These are phyloP conservation scores for Panellus pusillus DNA, from an alignment of 768 basidiomycete genomes.

Conservation along the genomic window DNA sequence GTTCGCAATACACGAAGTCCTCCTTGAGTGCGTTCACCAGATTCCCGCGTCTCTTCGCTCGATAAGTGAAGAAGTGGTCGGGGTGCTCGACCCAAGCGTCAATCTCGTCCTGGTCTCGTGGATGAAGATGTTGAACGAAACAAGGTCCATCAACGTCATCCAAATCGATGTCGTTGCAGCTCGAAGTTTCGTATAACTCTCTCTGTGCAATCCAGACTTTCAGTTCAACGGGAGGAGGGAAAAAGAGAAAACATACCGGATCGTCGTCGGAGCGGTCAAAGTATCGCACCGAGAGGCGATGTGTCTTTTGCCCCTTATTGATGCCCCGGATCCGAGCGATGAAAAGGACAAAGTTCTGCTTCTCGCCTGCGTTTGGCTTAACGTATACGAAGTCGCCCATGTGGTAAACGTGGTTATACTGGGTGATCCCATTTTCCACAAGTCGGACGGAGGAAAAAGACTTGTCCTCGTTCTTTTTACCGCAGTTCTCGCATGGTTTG, in stretches of 20 bases:
- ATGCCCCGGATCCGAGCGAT: constrained; percentile 60
- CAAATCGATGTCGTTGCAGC: constrained; percentile 30
- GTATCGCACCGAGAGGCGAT: constrained; percentile 31
- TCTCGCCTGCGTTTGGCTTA: constrained; percentile 28
- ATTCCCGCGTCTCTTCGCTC: constrained; percentile 22
- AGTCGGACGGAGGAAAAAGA: constrained; percentile 25
- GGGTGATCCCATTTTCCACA: constrained; percentile 36
- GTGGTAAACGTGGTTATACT: constrained; percentile 53
- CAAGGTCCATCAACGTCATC: constrained; percentile 54
- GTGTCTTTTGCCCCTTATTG: constrained; percentile 25
- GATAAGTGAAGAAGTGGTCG: constrained; percentile 61
- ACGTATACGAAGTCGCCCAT: constrained; percentile 63
- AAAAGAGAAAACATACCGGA: not conserved
- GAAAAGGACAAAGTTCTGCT: constrained; percentile 33
- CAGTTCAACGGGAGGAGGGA: not conserved
- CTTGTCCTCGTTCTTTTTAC: constrained; percentile 30
- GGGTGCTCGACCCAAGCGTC: constrained; percentile 51
- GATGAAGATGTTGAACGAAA: constrained; percentile 40
- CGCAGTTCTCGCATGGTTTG: constrained; percentile 52
- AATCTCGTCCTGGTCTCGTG: constrained; percentile 31
- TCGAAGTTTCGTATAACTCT: constrained; percentile 42
- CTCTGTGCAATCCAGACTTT: constrained; percentile 30
- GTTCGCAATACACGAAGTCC: constrained; percentile 37
- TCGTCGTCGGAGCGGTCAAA: constrained; percentile 39
- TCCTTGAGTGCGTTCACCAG: constrained; percentile 23